Base-by-base conservation (phyloP, 2,329 filamentous ascomycete species). In the Tolypocladium album region DNA sequence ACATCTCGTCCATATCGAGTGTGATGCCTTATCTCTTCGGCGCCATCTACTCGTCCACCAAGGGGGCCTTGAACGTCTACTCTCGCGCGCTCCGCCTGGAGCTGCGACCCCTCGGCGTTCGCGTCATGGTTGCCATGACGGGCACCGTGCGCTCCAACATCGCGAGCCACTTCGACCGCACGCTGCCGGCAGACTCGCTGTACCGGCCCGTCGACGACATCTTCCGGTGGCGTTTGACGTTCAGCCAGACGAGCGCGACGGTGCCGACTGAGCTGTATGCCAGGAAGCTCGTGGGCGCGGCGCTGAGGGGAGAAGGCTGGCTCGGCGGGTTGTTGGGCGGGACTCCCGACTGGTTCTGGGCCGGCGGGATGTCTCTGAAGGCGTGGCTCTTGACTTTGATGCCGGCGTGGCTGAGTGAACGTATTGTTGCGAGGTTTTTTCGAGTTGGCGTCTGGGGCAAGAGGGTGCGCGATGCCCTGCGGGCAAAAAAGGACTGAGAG, bases 61-160 rank as follows among this genome's bases (percentile, higher is more conserved):
- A 84, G 74, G 80, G 76, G 58, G 82, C 82, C 57, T 71, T 84
- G 42, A 75, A 76, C 60, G 72, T 75, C 3, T 84, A 82, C 71
- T 82, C 79, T 55, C 80, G 81, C 61, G 78, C 76, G 0, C 71
- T 84, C 38, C 79, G 82, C 31, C 70, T 80, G 57, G 82, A 85
- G 64, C 73, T 85, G 47, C 73, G 74, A 53, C 82, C 81, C 0
- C 79, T 83, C 55, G 75, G 75, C 64, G 81, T 84, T 12, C 78
- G 82, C 63, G 82, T 84, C 69, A 83, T 83, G 76, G 76, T 82
- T 22, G 78, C 78, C 66, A 77, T 83, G 72, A 78, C 80, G 0
- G 82, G 82, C 31, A 82, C 80, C 2, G 79, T 84, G 15, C 71
- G 71, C 50, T 80, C 78, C 65, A 78, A 81, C 68, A 82, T 80